Conservation (phyloP, 805 yeast species). For the Starmerella tilneyi region DNA sequence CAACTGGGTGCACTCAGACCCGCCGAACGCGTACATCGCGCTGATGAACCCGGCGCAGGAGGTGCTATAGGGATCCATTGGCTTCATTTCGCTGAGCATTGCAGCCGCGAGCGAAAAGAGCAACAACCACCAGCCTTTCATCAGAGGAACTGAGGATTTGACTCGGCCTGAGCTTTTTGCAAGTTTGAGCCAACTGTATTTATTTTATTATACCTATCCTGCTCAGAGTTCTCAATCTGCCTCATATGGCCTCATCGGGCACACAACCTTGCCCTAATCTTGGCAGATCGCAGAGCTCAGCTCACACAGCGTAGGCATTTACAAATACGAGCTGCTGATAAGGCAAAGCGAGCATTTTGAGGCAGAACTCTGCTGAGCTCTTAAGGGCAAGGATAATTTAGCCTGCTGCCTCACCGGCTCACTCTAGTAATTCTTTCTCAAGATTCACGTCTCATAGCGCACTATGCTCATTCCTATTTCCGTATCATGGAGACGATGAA, state of each 20-base stretch:
- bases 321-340: background rate
- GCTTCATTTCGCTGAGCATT: constrained; percentile 12
- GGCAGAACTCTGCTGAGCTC: no score
- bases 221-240: constrained; percentile 4
- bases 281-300: background rate
- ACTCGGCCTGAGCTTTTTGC: background rate
- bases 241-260: constrained; percentile 6
- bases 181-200: background rate
- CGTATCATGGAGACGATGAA: no score
- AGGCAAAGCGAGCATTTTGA: background rate
- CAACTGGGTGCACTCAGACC: background rate
- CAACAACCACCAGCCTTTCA: background rate
- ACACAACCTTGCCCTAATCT: background rate
- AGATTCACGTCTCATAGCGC: no score
- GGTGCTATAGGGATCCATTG: constrained; percentile 9
- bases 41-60: constrained; percentile 11
- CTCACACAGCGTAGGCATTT: background rate
- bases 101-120: constrained; percentile 4
- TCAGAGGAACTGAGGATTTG: no score
- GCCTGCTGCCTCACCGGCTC: no score
- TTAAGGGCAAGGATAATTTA: no score
- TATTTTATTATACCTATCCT: background rate
- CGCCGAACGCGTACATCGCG: constrained; percentile 9
- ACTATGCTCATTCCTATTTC: no score
- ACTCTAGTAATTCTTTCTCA: no score